Evolutionary conservation across 129 eudicot species (phyloP).

Genomic region (Dittrichia graveolens): DNA sequence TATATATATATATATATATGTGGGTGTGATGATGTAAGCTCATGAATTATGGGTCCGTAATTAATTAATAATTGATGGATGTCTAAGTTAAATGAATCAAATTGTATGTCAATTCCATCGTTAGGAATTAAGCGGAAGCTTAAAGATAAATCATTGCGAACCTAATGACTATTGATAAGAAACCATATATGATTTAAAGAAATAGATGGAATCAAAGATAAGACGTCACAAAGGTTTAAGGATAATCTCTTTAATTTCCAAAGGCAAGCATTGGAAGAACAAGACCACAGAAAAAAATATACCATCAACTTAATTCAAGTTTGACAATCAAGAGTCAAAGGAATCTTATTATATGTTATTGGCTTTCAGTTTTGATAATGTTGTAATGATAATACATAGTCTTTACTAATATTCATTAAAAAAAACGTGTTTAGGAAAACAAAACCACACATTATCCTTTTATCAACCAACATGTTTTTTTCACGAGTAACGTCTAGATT

Average conservation of each 20-base stretch:
- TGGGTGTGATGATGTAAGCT: no score
- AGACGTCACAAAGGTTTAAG: not conserved
- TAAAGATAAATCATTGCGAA: conserved; percentile 13
- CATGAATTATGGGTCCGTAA: conserved; percentile 28
- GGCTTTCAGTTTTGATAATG: no score
- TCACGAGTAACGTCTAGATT: no score
- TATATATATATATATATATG: no score
- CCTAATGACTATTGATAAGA: conserved; percentile 1
- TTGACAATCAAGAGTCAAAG: conserved; percentile 1
- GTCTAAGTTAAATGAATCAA: conserved; percentile 21
- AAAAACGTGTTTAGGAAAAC: no score
- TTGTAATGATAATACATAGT: no score
- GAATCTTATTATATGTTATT: not conserved
- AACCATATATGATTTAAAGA: conserved; percentile 1
- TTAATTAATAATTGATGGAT: conserved; percentile 25
- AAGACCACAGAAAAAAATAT: not conserved
- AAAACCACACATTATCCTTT: no score
- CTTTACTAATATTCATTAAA: no score
- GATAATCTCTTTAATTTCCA: not conserved
- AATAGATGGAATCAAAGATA: conserved; percentile 8
- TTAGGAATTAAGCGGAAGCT: not conserved
- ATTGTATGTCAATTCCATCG: not conserved
- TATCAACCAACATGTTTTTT: no score
- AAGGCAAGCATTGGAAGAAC: not conserved
- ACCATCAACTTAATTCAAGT: conserved; percentile 3